These are phyloP conservation scores for Cordyceps farinosa DNA, from an alignment of 2,329 filamentous ascomycete species.

Conservation along the genomic window DNA sequence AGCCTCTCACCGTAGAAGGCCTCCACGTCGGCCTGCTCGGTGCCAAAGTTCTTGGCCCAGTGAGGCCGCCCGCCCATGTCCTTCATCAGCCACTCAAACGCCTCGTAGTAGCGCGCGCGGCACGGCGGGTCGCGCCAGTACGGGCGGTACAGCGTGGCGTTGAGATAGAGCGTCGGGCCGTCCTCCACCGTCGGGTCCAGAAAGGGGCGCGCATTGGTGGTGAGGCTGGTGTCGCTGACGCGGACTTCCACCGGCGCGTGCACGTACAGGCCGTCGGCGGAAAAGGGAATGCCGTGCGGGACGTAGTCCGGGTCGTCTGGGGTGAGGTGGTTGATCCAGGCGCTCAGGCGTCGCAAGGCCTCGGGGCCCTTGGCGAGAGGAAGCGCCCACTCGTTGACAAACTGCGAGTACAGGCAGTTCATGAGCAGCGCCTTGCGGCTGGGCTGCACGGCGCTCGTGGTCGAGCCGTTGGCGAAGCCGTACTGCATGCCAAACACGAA, in stretches of 20 bases:
- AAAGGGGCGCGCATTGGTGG: conserved; percentile 37
- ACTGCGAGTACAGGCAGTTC: conserved; percentile 98
- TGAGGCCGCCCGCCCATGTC: conserved; percentile 79
- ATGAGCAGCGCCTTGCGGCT: conserved; percentile 80
- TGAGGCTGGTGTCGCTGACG: conserved; percentile 63
- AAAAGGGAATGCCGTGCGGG: conserved; percentile 71
- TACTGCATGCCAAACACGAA: conserved; percentile 98
- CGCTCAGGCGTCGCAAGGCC: conserved; percentile 74
- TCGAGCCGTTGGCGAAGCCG: conserved; percentile 70
- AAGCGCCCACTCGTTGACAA: conserved; percentile 96
- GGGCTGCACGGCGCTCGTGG: conserved; percentile 73
- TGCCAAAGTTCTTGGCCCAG: conserved; percentile 88
- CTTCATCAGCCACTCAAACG: conserved; percentile 87
- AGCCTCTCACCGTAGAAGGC: conserved; percentile 67
- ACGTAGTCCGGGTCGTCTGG: conserved; percentile 63
- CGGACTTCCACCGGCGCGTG: conserved; percentile 93
- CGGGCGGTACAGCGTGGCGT: conserved; percentile 83
- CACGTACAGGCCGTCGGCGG: conserved; percentile 73
- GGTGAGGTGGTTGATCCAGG: conserved; percentile 69
- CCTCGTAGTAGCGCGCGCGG: conserved; percentile 74
- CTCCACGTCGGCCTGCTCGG: conserved; percentile 58
- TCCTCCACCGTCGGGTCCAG: conserved; percentile 68
- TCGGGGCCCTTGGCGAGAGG: conserved; percentile 83
- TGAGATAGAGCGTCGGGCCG: conserved; percentile 79
- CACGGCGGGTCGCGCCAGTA: conserved; percentile 77